Base-by-base conservation (phyloP, 306 rosid species). In the Mimosa bimucronata region DNA sequence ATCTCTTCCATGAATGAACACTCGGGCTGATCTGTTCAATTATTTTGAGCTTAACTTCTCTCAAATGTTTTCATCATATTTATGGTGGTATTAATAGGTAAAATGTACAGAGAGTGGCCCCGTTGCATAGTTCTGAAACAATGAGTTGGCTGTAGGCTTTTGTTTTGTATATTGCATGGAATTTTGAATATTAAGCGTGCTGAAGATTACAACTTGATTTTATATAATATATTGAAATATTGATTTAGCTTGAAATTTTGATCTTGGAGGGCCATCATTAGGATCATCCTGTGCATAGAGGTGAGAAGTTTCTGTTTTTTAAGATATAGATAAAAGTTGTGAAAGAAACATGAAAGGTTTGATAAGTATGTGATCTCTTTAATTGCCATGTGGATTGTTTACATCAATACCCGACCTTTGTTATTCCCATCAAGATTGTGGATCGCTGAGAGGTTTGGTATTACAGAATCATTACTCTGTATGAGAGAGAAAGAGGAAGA, bases 161-260 rank as follows among this genome's bases (percentile, higher is more conserved):
- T 18, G 10, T 77, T n/a, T 18, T 53, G 12, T 53, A 53, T 53
- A 6, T 18, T 53, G 60, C 4, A 6, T 53, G 26, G 60, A n/a
- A n/a, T 53, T 53, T 53, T 53, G 60, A 18, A 53, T 18, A n/a
- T n/a, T 53, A 53, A 53, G 11, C 26, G 18, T 4, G 7, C 4
- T 53, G 60, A 53, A 53, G n/a, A 4, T 23, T 53, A 53, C 26
- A 53, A 7, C 11, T 53, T n/a, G 26, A 53, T 7, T 53, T 53
- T 53, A n/a, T 53, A n/a, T n/a, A 6, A 53, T 53, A 53, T 53
- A 19, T 53, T 53, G 60, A 53, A 9, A 19, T 52, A 14, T 73
- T 69, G 60, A 26, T 46, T 57, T 74, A 41, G 14, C 28, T 40
- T 83, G 65, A 41, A 57, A 62, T 28, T 0, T 64, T 76, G 65